Percentiles rank a stretch among this genome's conserved stretches.
Evolutionary conservation across 2,329 filamentous ascomycete species (phyloP).

Genomic region (Colletotrichum sp.): DNA sequence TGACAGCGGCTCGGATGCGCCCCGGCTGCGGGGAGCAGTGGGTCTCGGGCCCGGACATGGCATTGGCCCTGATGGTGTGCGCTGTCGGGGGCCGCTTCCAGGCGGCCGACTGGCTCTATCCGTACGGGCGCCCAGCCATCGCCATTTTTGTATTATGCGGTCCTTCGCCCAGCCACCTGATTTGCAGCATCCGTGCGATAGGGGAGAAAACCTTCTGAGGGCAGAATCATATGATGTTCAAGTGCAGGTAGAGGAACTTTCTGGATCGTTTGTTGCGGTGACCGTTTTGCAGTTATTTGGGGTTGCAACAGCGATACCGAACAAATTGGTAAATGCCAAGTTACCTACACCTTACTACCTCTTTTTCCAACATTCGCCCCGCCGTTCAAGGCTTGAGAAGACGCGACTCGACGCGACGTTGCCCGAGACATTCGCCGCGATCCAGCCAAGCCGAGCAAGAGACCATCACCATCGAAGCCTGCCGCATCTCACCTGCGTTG

Average conservation of each 20-base stretch:
- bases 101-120: not conserved
- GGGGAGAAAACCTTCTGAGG: not conserved
- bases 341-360: not conserved
- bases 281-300: not conserved
- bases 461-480: not conserved
- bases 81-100: not conserved
- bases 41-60: not conserved
- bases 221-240: not conserved
- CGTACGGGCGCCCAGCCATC: constrained; percentile 3
- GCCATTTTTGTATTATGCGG: not conserved
- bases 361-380: not conserved
- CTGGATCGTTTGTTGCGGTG: not conserved
- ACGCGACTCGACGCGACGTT: not conserved
- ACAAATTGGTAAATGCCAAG: not conserved
- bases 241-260: not conserved
- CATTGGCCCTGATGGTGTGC: not conserved
- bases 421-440: not conserved
- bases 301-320: not conserved
- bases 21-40: not conserved
- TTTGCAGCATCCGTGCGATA: not conserved
- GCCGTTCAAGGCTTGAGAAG: not conserved
- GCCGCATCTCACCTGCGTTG: not conserved
- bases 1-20: not conserved
- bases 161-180: not conserved
- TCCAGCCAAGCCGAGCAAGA: not conserved